Conservation (phyloP, 805 yeast species). For the Cyberlindnera maclurae region DNA sequence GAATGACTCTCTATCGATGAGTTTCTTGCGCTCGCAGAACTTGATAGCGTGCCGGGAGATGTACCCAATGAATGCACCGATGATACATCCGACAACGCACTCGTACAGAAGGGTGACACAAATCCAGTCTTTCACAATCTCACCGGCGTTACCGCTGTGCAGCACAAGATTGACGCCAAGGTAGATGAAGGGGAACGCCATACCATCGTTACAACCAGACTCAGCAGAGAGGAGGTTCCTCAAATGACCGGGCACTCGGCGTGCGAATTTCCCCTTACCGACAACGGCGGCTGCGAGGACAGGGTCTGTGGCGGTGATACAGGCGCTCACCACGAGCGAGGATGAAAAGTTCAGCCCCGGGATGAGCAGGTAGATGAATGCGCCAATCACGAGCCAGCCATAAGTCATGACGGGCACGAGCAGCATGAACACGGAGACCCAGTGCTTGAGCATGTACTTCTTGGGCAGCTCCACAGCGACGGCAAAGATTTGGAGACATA, state of each 20-base stretch:
- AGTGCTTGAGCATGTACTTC: slow-evolving; percentile 79
- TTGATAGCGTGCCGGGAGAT: slow-evolving; percentile 62
- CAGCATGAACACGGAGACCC: slow-evolving; percentile 67
- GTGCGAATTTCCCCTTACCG: slow-evolving; percentile 88
- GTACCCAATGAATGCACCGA: slow-evolving; percentile 72
- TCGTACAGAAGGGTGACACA: slow-evolving; percentile 71
- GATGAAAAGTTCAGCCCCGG: slow-evolving; percentile 68
- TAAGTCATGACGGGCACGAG: slow-evolving; percentile 82
- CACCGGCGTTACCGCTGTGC: slow-evolving; percentile 57
- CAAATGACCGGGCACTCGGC: slow-evolving; percentile 88
- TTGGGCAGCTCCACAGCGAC: slow-evolving; percentile 92
- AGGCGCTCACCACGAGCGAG: slow-evolving; percentile 71
- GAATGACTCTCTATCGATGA: slow-evolving; percentile 85
- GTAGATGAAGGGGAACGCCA: slow-evolving; percentile 89
- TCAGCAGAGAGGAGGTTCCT: slow-evolving; percentile 78
- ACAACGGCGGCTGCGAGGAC: slow-evolving; percentile 93
- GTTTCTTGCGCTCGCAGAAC: slow-evolving; percentile 58
- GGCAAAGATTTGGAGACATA: slow-evolving; percentile 86
- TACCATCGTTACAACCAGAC: slow-evolving; percentile 89
- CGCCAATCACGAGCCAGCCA: slow-evolving; percentile 82
- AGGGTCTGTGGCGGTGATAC: slow-evolving; percentile 94
- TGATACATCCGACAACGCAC: slow-evolving; percentile 68
- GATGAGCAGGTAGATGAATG: slow-evolving; percentile 70
- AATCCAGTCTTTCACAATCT: slow-evolving; percentile 76
- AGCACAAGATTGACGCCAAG: slow-evolving; percentile 61